phyloP scores from a whole-genome alignment of 2,329 filamentous ascomycete species.

The Teratosphaeria pseudoeucalypti region DNA sequence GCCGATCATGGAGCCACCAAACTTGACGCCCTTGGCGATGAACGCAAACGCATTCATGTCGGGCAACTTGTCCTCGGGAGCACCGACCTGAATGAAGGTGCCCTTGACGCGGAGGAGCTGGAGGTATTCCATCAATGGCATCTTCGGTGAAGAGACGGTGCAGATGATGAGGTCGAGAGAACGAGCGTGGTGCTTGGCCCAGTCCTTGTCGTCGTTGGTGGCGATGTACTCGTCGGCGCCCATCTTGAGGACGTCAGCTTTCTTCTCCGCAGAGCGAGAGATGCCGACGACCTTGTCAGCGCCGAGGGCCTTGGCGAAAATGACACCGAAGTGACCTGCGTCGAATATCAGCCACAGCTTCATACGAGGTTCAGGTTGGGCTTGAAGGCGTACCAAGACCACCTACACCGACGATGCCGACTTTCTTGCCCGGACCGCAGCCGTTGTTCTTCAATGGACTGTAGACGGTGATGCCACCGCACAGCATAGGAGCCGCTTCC shows the following conservation, averaged over 20 bases:
- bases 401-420: conserved; percentile 63
- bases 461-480: conserved; percentile 66
- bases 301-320: conserved; percentile 61
- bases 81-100: conserved; percentile 55
- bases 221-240: conserved; percentile 51
- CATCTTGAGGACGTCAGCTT: conserved; percentile 49
- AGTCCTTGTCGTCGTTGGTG: conserved; percentile 46
- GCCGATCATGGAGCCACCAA: conserved; percentile 32
- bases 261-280: conserved; percentile 50
- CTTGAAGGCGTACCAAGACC: not conserved
- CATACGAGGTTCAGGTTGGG: not conserved
- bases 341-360: not conserved
- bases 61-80: conserved; percentile 49
- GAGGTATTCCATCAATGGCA: conserved; percentile 56
- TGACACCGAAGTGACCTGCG: conserved; percentile 52
- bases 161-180: conserved; percentile 50
- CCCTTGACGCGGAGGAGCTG: conserved; percentile 49
- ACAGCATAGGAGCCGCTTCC: conserved; percentile 60
- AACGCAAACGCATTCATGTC: conserved; percentile 48
- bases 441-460: conserved; percentile 57
- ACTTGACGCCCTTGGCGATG: conserved; percentile 44
- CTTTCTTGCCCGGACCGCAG: conserved; percentile 58
- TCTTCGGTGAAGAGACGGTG: conserved; percentile 47
- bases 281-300: conserved; percentile 57
- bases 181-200: conserved; percentile 45